Percentiles rank a stretch among this genome's conserved stretches.
These are phyloP conservation scores for Dendrobium chrysotoxum DNA, from an alignment of 106 monocot species.

Conservation along the genomic window DNA sequence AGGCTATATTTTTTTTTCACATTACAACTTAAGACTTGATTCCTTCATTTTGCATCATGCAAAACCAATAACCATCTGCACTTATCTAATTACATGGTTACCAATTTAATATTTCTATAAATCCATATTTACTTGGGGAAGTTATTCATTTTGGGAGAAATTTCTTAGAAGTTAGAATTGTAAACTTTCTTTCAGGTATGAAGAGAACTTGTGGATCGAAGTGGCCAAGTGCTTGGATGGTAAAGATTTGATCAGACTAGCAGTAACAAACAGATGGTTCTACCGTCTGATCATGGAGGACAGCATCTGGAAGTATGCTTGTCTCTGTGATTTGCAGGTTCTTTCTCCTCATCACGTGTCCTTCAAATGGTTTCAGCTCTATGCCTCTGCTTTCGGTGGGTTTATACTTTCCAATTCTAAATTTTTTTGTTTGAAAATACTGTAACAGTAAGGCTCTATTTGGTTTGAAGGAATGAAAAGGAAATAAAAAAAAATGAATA, in stretches of 20 bases:
- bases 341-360: conserved; percentile 21
- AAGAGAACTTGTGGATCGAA: conserved; percentile 87
- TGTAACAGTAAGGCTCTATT: too few relatives aligned
- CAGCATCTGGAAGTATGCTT: conserved; percentile 77
- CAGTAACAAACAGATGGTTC: conserved; percentile 67
- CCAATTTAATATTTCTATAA: neutral
- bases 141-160: too few relatives aligned
- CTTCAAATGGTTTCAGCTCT: conserved; percentile 60
- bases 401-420: neutral
- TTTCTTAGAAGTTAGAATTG: neutral
- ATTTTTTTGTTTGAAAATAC: neutral
- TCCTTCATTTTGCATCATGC: neutral
- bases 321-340: conserved; percentile 66
- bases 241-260: conserved; percentile 42
- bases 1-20: too few relatives aligned
- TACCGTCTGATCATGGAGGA: conserved; percentile 59
- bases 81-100: neutral
- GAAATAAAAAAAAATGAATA: too few relatives aligned
- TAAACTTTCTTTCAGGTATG: conserved; percentile 38
- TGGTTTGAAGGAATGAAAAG: too few relatives aligned
- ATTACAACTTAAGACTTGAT: too few relatives aligned
- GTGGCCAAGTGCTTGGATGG: conserved; percentile 70
- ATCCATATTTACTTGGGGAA: too few relatives aligned
- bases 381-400: conserved; percentile 55
- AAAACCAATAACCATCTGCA: neutral